Evolutionary conservation across 2,329 filamentous ascomycete species (phyloP).

Genomic region (Exophiala alcalophila): DNA sequence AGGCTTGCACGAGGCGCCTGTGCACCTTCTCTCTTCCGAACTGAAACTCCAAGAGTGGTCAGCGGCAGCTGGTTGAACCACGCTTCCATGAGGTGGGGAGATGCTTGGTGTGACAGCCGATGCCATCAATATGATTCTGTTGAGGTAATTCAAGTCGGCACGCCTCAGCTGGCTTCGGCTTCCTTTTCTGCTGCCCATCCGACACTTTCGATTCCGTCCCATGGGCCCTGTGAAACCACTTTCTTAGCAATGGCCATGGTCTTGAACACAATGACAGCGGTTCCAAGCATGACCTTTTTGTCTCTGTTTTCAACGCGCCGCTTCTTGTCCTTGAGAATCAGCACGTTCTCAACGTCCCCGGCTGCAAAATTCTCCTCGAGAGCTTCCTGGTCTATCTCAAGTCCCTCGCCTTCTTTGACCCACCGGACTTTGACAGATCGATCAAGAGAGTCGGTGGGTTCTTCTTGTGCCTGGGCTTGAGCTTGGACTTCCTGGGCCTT

Average conservation of each 20-base stretch:
- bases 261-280: constrained; percentile 55
- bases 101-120: no score
- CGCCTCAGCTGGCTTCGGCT: constrained; percentile 46
- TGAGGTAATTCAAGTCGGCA: no score
- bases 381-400: constrained; percentile 48
- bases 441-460: constrained; percentile 41
- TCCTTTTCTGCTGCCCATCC: constrained; percentile 54
- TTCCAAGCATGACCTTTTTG: constrained; percentile 52
- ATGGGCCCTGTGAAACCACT: constrained; percentile 37
- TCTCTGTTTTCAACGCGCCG: constrained; percentile 47
- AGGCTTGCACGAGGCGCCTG: no score
- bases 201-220: constrained; percentile 52
- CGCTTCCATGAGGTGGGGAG: no score
- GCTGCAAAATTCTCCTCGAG: constrained; percentile 53
- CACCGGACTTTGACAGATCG: constrained; percentile 59
- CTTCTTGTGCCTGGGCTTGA: constrained; percentile 34
- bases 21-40: no score
- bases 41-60: no score
- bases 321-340: constrained; percentile 55
- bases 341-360: constrained; percentile 55
- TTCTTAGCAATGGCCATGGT: constrained; percentile 46
- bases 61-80: no score
- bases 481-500: constrained; percentile 43
- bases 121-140: no score
- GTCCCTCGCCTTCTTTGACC: constrained; percentile 46